These are phyloP conservation scores for Novymonas esmeraldas DNA, from an alignment of 208 protist genomes.

Conservation along the genomic window DNA sequence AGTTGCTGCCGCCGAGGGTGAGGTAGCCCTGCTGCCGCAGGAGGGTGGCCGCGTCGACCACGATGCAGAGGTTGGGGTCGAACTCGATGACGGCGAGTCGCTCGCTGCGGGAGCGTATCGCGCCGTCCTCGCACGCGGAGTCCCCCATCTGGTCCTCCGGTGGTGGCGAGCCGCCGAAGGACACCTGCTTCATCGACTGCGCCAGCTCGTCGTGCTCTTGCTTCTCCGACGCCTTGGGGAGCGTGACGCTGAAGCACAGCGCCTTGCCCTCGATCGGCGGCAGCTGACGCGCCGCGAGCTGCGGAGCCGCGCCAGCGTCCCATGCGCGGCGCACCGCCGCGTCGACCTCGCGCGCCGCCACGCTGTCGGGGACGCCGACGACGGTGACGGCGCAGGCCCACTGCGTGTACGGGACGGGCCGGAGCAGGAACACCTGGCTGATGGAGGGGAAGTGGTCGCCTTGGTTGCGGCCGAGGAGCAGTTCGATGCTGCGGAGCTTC, in stretches of 20 bases:
- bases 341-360: conserved; percentile 41
- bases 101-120: conserved; percentile 25
- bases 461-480: conserved; percentile 77
- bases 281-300: conserved; percentile 21
- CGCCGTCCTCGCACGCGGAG: conserved; percentile 22
- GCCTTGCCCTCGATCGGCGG: conserved; percentile 52
- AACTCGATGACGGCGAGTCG: conserved; percentile 70
- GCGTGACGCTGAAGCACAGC: conserved; percentile 53
- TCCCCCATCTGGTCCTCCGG: conserved; percentile 14
- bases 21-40: conserved; percentile 45
- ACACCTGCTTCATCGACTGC: conserved; percentile 23
- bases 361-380: conserved; percentile 38
- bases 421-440: conserved; percentile 60
- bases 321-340: conserved; percentile 43
- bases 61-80: conserved; percentile 50
- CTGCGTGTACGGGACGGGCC: conserved; percentile 58
- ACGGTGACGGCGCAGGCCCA: conserved; percentile 71
- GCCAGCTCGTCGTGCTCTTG: conserved; percentile 20
- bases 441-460: conserved; percentile 77
- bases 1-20: conserved; percentile 36
- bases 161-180: conserved; percentile 13
- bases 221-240: conserved; percentile 13
- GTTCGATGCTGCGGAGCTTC: conserved; percentile 76
- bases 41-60: conserved; percentile 45
- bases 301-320: conserved; percentile 46